Evolutionary conservation across 768 basidiomycete genomes (phyloP).

Genomic region (Coprinellus aureogranulatus): DNA sequence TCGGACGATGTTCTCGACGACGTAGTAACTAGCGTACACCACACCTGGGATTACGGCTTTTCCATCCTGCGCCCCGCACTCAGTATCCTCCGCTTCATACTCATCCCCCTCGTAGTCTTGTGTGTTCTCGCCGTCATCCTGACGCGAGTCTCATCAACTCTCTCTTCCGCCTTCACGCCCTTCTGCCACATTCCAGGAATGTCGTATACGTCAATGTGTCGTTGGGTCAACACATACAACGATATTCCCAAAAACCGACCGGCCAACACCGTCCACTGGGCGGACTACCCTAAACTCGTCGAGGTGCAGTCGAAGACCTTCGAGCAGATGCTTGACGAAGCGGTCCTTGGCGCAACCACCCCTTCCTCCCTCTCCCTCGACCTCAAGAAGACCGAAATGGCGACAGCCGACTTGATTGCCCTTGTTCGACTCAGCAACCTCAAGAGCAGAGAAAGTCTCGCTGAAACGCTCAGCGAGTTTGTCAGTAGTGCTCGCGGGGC

Average conservation of each 20-base stretch:
- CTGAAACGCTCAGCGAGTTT: constrained; percentile 52
- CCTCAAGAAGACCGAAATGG: constrained; percentile 77
- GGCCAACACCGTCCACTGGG: constrained; percentile 37
- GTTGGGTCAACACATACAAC: constrained; percentile 4
- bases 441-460: constrained; percentile 56
- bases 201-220: constrained; percentile 47
- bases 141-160: constrained; percentile 35
- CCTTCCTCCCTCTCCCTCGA: constrained; percentile 48
- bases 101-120: constrained; percentile 51
- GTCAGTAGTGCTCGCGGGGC: constrained; percentile 60
- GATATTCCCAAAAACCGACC: neutral
- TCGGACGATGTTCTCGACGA: constrained; percentile 12
- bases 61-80: constrained; percentile 50
- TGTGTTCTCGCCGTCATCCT: constrained; percentile 49
- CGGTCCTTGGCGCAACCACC: constrained; percentile 40
- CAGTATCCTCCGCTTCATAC: constrained; percentile 51
- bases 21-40: neutral
- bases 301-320: constrained; percentile 61
- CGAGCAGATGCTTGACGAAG: constrained; percentile 59
- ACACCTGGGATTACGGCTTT: constrained; percentile 36
- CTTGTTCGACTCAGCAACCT: constrained; percentile 65
- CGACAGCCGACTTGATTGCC: constrained; percentile 62
- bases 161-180: constrained; percentile 53
- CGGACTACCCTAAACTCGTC: constrained; percentile 61
- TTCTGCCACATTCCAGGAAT: constrained; percentile 63